phyloP scores from a whole-genome alignment of 805 yeast genomes.

The Priceomyces fermenticarens region DNA sequence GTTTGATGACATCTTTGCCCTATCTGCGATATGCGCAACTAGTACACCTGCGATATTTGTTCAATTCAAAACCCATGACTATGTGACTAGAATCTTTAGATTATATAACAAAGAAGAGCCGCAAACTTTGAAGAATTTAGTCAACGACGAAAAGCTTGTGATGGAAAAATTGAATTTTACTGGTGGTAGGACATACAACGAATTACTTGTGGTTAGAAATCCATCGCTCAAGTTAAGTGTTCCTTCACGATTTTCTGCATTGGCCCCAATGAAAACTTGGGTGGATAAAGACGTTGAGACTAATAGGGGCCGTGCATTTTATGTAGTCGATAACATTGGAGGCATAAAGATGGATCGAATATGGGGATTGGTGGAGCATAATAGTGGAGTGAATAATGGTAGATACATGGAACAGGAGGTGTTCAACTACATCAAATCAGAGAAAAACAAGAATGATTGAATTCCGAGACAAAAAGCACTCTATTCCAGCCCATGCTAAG shows the following conservation, averaged over 20 bases:
- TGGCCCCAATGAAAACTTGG: constrained; percentile 34
- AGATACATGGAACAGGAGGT: constrained; percentile 32
- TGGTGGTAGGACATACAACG: constrained; percentile 65
- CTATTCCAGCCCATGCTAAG: no score
- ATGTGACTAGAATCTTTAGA: constrained; percentile 70
- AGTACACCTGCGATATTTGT: constrained; percentile 55
- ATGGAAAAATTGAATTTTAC: constrained; percentile 65
- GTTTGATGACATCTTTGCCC: constrained; percentile 48
- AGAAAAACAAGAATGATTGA: no score
- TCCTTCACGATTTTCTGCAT: constrained; percentile 10
- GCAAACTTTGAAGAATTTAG: constrained; percentile 62
- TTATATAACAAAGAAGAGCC: constrained; percentile 61
- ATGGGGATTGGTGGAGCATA: constrained; percentile 77
- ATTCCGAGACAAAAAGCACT: no score
- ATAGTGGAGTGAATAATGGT: constrained; percentile 67
- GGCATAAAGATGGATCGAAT: constrained; percentile 81
- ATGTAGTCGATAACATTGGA: constrained; percentile 71
- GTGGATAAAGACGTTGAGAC: constrained; percentile 35
- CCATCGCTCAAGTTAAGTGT: constrained; percentile 34
- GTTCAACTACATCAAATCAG: no score
- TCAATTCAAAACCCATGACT: constrained; percentile 56
- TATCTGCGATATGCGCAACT: constrained; percentile 41
- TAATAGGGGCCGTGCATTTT: constrained; percentile 40
- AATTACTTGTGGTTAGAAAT: constrained; percentile 49
- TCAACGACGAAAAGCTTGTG: constrained; percentile 59